These are phyloP conservation scores for Lactarius hengduanensis DNA, from an alignment of 768 basidiomycete genomes.

Conservation along the genomic window DNA sequence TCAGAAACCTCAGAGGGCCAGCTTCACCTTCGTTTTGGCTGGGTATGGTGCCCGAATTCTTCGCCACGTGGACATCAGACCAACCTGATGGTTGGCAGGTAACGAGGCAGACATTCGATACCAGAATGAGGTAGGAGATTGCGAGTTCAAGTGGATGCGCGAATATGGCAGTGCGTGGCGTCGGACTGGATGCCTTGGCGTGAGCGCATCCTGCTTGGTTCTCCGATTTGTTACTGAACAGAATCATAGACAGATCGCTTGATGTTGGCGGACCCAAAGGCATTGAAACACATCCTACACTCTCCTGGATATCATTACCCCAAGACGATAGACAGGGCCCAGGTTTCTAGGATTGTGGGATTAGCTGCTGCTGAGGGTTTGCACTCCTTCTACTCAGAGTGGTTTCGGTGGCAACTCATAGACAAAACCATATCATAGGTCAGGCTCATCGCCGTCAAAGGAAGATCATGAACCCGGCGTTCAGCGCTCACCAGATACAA, in stretches of 20 bases:
- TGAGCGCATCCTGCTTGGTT: conserved; percentile 13
- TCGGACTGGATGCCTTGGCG: conserved; percentile 28
- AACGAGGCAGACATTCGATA: background rate
- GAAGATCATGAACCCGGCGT: conserved; percentile 34
- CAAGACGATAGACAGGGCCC: conserved; percentile 12
- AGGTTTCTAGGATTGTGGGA: conserved; percentile 25
- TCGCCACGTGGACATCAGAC: background rate
- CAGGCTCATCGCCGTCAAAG: conserved; percentile 30
- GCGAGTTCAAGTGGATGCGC: conserved; percentile 25
- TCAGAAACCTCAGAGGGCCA: background rate
- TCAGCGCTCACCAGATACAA: conserved; percentile 29
- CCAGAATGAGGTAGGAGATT: conserved; percentile 29
- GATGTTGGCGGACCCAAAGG: conserved; percentile 23
- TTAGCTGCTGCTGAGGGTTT: conserved; percentile 30
- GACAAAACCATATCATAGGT: conserved; percentile 5
- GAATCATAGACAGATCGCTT: conserved; percentile 12
- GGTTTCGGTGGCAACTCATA: background rate
- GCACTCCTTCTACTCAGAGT: background rate
- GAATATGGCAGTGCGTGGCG: conserved; percentile 31
- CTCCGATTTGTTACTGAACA: conserved; percentile 11
- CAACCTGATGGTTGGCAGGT: background rate
- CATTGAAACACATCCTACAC: conserved; percentile 33
- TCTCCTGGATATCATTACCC: conserved; percentile 33
- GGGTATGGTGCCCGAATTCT: background rate
- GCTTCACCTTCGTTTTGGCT: background rate